Conservation (phyloP, 2,329 filamentous ascomycete species). For the Apiospora arundinis region DNA sequence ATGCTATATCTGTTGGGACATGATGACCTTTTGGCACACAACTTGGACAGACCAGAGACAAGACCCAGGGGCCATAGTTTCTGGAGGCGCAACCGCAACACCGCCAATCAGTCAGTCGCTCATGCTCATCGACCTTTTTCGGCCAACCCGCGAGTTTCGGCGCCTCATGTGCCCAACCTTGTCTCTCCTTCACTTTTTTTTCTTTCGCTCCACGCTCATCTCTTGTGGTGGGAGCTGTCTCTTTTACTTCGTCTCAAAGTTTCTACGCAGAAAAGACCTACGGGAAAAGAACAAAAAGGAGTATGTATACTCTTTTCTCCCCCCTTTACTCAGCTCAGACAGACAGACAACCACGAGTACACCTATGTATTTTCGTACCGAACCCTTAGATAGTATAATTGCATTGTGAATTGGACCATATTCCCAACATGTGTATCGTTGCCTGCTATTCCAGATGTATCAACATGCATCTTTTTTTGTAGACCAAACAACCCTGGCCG, state of each 20-base stretch:
- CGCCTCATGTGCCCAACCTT: background rate
- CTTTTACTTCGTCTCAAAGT: background rate
- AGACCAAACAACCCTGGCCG: background rate
- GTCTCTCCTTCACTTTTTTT: background rate
- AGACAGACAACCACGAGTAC: background rate
- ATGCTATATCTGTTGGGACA: conserved; percentile 18
- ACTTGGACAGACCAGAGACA: background rate
- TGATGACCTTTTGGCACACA: conserved; percentile 20
- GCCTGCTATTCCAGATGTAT: background rate
- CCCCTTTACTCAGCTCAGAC: background rate
- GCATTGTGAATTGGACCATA: background rate
- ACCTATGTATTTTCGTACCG: background rate
- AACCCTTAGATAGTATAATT: background rate
- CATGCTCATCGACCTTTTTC: background rate
- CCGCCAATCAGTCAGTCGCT: background rate
- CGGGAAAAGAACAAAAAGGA: background rate
- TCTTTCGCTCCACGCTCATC: background rate
- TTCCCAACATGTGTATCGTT: background rate
- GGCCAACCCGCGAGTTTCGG: background rate
- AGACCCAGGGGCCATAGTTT: background rate
- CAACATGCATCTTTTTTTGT: background rate
- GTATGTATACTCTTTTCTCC: conserved; percentile 5
- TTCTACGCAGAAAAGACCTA: background rate
- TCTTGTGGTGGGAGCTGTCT: background rate
- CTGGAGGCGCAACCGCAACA: background rate